phyloP scores from a whole-genome alignment of 2,329 filamentous ascomycete genomes.

The Alternaria incomplexa region DNA sequence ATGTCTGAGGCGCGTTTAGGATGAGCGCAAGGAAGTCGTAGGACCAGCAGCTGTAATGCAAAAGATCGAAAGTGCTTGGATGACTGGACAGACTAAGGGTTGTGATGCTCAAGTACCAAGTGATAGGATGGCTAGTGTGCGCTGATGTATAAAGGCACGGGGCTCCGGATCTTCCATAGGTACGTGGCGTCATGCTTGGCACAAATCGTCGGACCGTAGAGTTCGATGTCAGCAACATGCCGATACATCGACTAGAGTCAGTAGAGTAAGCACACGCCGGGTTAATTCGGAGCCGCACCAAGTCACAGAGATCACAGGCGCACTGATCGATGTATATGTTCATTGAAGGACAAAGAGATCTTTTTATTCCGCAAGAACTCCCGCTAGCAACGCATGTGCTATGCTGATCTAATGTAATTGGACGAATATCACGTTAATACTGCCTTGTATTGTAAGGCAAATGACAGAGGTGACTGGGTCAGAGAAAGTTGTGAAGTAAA shows the following conservation, averaged over 20 bases:
- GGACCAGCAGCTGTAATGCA: not conserved
- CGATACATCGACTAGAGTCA: not conserved
- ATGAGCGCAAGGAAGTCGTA: not conserved
- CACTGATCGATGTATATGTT: not conserved
- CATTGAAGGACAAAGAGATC: slow-evolving; percentile 5
- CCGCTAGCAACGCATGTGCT: not conserved
- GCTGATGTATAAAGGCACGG: not conserved
- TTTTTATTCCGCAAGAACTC: slow-evolving; percentile 5
- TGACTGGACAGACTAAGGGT: not conserved
- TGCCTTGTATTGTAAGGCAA: not conserved
- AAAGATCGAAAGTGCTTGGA: not conserved
- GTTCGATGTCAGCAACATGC: not conserved
- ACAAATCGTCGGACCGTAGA: not conserved
- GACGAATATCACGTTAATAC: slow-evolving; percentile 46
- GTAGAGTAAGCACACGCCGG: not conserved
- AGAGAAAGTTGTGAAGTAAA: slow-evolving; percentile 40
- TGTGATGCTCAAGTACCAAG: not conserved
- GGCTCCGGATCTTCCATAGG: not conserved
- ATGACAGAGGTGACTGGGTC: slow-evolving; percentile 48
- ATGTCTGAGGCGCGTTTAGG: slow-evolving; percentile 9
- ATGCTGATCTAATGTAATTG: slow-evolving; percentile 5
- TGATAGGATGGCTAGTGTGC: not conserved
- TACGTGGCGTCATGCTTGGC: slow-evolving; percentile 1
- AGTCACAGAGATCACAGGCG: not conserved
- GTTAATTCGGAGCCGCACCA: not conserved